These are phyloP conservation scores for Chlorella sorokiniana DNA, from an alignment of 139 green algal genomes.

Conservation along the genomic window DNA sequence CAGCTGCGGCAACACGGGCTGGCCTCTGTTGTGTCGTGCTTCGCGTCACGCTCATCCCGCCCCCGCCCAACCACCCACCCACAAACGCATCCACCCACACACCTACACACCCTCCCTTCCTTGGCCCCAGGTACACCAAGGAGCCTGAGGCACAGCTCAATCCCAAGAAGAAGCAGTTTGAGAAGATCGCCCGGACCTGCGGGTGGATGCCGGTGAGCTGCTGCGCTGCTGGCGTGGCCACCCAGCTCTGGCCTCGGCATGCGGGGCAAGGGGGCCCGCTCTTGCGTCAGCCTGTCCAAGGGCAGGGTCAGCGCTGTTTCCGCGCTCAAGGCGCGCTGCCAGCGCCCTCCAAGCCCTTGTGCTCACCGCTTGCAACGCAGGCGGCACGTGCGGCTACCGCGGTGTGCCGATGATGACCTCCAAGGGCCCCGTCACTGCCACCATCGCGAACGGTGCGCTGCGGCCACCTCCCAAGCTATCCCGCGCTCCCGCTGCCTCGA, in stretches of 20 bases:
- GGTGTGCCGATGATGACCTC: constrained; percentile 77
- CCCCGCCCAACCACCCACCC: no score
- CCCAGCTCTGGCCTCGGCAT: no score
- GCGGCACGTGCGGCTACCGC: constrained; percentile 75
- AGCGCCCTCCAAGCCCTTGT: not conserved
- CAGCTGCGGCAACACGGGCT: no score
- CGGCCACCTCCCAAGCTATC: not conserved
- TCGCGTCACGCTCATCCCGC: no score
- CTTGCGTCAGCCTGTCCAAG: no score
- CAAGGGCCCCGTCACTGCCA: constrained; percentile 67
- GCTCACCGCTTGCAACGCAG: constrained; percentile 30
- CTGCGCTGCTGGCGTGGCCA: not conserved
- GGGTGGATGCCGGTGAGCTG: constrained; percentile 61
- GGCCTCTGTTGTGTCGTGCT: no score
- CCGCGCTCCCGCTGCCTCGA: not conserved
- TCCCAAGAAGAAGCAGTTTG: constrained; percentile 93
- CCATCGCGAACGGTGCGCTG: constrained; percentile 49
- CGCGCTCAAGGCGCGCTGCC: not conserved
- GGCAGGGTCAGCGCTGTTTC: no score
- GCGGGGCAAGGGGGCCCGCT: no score
- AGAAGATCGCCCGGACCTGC: constrained; percentile 79
- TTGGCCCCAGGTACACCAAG: constrained; percentile 51
- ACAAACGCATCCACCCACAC: no score
- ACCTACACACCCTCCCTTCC: no score
- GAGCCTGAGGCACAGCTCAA: constrained; percentile 73